These are phyloP conservation scores for Sedum album DNA, from an alignment of 164 flowering plant species.

Conservation along the genomic window DNA sequence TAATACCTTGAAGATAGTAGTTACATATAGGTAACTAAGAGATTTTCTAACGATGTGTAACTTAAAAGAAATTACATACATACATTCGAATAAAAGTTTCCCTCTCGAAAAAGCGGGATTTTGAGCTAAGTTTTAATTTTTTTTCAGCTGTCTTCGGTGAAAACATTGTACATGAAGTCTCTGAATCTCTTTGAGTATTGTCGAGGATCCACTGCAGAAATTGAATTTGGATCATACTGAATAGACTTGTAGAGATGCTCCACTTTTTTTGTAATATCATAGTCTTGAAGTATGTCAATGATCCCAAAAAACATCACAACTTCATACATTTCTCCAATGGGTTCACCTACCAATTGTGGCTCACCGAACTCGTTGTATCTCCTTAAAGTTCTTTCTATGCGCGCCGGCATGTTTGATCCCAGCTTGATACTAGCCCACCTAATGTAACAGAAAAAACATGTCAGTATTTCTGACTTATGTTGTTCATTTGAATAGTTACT, in stretches of 20 bases:
- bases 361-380: constrained; percentile 28
- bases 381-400: constrained; percentile 50
- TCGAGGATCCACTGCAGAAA: constrained; percentile 75
- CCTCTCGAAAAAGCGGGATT: neutral
- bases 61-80: no score
- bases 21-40: no score
- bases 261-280: constrained; percentile 77
- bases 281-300: constrained; percentile 85
- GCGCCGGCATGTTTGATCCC: constrained; percentile 71
- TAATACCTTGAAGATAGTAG: no score
- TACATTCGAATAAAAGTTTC: neutral
- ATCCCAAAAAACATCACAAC: constrained; percentile 70
- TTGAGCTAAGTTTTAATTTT: no score
- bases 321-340: constrained; percentile 62
- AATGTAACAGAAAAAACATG: neutral
- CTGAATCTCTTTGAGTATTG: constrained; percentile 72
- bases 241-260: constrained; percentile 85
- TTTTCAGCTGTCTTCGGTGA: constrained; percentile 45
- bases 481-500: neutral
- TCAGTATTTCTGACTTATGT: neutral
- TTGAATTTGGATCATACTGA: constrained; percentile 69
- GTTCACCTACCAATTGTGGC: constrained; percentile 51
- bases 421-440: constrained; percentile 63
- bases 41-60: no score
- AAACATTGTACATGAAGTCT: constrained; percentile 50